Evolutionary conservation across 2,329 filamentous ascomycete genomes (phyloP).

Genomic region (Chrysoporthe deuterocubensis): DNA sequence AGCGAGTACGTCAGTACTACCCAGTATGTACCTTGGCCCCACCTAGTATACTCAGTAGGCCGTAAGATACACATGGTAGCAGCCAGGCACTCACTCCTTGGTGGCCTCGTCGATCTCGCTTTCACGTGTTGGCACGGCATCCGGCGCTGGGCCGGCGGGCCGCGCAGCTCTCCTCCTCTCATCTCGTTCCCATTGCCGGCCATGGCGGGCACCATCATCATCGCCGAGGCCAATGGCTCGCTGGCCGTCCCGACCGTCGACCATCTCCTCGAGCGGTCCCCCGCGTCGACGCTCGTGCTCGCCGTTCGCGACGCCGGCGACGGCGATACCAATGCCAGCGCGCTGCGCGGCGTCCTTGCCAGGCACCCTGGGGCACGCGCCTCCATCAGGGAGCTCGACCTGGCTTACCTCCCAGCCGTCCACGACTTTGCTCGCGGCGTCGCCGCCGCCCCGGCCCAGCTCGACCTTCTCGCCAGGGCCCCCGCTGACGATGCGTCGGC

Average conservation of each 20-base stretch:
- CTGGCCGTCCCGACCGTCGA: conserved; percentile 42
- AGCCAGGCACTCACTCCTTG: no score
- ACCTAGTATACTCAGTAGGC: no score
- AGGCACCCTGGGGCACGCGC: conserved; percentile 46
- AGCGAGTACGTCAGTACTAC: no score
- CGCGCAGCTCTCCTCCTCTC: no score
- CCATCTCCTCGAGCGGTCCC: conserved; percentile 32
- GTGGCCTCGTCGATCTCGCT: no score
- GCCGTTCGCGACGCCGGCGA: conserved; percentile 39
- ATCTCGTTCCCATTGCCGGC: no score
- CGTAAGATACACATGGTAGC: no score
- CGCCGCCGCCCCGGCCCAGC: conserved; percentile 31
- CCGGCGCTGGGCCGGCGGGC: no score
- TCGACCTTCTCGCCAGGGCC: conserved; percentile 44
- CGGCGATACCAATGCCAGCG: conserved; percentile 37
- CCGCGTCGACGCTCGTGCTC: conserved; percentile 35
- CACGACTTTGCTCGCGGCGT: conserved; percentile 39
- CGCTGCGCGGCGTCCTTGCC: conserved; percentile 34
- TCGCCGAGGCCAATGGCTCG: conserved; percentile 47
- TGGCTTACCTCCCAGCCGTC: conserved; percentile 40
- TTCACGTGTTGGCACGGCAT: no score
- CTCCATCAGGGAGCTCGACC: conserved; percentile 42
- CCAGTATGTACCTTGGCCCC: no score
- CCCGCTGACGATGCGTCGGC: conserved; percentile 31
- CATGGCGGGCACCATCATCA: conserved; percentile 41